Conservation (phyloP, 129 eudicot genomes). For the Heracleum sosnowskyi region DNA sequence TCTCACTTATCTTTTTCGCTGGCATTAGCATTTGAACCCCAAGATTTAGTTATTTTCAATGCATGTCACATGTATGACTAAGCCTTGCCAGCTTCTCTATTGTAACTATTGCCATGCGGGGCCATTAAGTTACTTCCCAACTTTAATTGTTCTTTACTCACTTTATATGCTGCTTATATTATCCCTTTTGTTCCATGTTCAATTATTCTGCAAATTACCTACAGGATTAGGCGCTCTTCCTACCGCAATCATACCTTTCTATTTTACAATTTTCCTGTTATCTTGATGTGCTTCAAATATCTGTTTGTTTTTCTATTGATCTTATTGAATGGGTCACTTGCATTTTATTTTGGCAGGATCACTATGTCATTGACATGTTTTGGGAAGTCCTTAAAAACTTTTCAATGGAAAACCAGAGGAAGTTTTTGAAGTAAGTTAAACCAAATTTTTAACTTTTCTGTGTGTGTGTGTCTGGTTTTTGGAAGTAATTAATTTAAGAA, state of each 20-base stretch:
- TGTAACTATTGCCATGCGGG: background rate
- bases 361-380: slow-evolving; percentile 91
- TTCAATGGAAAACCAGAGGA: slow-evolving; percentile 71
- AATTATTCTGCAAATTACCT: background rate
- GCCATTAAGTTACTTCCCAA: background rate
- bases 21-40: background rate
- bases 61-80: background rate
- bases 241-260: background rate
- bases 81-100: background rate
- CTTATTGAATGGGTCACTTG: slow-evolving; percentile 9
- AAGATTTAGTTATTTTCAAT: background rate
- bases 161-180: background rate
- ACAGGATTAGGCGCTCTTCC: background rate
- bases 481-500: too few species aligned
- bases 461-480: background rate
- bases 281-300: background rate
- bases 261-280: too few species aligned
- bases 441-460: background rate
- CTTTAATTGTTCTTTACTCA: background rate
- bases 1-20: background rate
- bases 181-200: background rate
- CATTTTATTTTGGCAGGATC: slow-evolving; percentile 57
- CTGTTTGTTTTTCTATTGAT: background rate
- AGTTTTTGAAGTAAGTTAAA: slow-evolving; percentile 76
- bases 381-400: slow-evolving; percentile 81